A percentile compares a stretch with the other conserved stretches of the same genome.
Evolutionary conservation across 176 grass and related monocot species (phyloP).

Genomic region (Tuctoria greenei): DNA sequence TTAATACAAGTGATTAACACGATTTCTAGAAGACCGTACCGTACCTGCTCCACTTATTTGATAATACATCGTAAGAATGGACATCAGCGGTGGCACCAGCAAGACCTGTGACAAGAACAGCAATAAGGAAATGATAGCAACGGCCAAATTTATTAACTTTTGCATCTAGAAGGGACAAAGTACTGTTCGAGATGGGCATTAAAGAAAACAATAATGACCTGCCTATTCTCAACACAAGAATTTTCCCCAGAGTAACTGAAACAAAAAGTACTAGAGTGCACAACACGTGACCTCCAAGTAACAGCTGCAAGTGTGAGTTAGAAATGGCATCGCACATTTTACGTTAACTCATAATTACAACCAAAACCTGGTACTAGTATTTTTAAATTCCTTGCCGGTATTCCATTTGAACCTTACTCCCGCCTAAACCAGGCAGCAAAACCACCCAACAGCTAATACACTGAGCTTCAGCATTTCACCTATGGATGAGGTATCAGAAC

Average conservation of each 20-base stretch:
- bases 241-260: background rate
- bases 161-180: background rate
- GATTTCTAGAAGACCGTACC: background rate
- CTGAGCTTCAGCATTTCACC: background rate
- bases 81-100: slow-evolving; percentile 92
- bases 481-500: background rate
- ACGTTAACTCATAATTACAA: slow-evolving; percentile 10
- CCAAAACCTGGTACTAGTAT: background rate
- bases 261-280: background rate
- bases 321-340: background rate
- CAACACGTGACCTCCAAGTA: slow-evolving; percentile 18
- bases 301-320: slow-evolving; percentile 16
- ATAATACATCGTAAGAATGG: slow-evolving; percentile 83
- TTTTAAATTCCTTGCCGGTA: slow-evolving; percentile 6
- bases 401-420: slow-evolving; percentile 27
- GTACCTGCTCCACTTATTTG: slow-evolving; percentile 98
- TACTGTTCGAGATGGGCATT: background rate
- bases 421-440: background rate
- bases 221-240: background rate
- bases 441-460: background rate
- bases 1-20: background rate
- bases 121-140: slow-evolving; percentile 10
- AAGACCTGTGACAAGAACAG: slow-evolving; percentile 68
- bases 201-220: slow-evolving; percentile 13
- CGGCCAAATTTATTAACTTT: background rate